A percentile compares a stretch with the other conserved stretches of the same genome.
These are phyloP conservation scores for Erythrobasidium yunnanense DNA, from an alignment of 768 basidiomycete species.

Conservation along the genomic window DNA sequence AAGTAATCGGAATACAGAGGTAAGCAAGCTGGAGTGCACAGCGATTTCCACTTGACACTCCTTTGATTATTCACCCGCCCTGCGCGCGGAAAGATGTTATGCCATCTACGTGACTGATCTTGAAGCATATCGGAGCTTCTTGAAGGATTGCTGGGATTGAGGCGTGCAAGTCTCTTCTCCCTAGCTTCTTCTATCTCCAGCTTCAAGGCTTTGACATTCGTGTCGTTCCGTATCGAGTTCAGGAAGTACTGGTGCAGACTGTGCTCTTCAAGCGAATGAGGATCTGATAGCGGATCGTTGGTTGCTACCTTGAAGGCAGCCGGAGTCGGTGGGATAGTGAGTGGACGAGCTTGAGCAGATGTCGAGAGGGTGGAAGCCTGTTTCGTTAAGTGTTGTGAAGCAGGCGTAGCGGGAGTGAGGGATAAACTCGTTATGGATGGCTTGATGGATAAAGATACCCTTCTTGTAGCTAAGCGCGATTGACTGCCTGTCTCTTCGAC, in stretches of 20 bases:
- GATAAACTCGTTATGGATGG: too few species aligned
- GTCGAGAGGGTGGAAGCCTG: neutral
- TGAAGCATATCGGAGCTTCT: conserved; percentile 20
- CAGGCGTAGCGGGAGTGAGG: conserved; percentile 17
- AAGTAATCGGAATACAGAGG: conserved; percentile 85
- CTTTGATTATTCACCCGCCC: conserved; percentile 64
- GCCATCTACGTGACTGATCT: conserved; percentile 64
- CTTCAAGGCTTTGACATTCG: neutral
- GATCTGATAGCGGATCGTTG: conserved; percentile 10
- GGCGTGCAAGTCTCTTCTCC: conserved; percentile 2
- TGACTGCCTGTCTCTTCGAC: too few species aligned
- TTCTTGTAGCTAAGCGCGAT: too few species aligned
- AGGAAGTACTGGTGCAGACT: conserved; percentile 16
- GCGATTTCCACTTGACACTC: conserved; percentile 74
- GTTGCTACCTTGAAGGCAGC: conserved; percentile 11
- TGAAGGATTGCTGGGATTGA: conserved; percentile 33
- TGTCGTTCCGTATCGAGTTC: conserved; percentile 6
- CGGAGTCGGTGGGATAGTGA: neutral
- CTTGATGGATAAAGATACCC: too few species aligned
- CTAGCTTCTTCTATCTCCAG: neutral
- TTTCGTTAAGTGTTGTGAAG: neutral
- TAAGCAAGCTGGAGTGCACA: conserved; percentile 67
- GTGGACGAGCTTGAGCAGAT: neutral
- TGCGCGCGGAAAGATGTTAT: conserved; percentile 59
- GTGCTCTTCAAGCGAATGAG: conserved; percentile 8